phyloP scores from a whole-genome alignment of 495 filamentous ascomycete species.

The Stereocaulon alpinum region DNA sequence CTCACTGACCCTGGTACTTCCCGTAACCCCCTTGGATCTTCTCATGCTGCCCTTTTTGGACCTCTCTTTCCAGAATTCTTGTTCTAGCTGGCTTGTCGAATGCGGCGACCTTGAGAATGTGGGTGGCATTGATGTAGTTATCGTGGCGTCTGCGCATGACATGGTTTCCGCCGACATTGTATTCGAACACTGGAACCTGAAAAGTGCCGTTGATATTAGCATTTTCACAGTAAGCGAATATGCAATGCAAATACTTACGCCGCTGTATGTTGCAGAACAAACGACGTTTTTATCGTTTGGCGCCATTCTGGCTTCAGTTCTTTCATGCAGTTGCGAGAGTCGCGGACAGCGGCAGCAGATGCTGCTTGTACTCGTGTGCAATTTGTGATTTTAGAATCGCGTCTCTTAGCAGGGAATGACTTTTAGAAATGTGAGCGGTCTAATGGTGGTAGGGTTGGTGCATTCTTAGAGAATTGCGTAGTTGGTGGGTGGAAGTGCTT shows the following conservation, averaged over 20 bases:
- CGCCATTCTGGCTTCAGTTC: conserved; percentile 30
- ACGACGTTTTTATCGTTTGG: conserved; percentile 38
- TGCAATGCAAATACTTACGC: conserved; percentile 46
- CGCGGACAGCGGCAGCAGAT: neutral
- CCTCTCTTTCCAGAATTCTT: conserved; percentile 88
- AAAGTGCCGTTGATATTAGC: conserved; percentile 2
- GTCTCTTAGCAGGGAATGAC: no score
- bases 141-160: conserved; percentile 84
- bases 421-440: neutral
- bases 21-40: conserved; percentile 98
- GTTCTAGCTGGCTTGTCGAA: conserved; percentile 88
- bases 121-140: conserved; percentile 91
- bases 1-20: conserved; percentile 79
- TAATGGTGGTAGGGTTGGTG: neutral
- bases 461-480: no score
- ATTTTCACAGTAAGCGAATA: neutral
- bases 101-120: conserved; percentile 81
- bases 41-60: conserved; percentile 91
- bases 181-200: conserved; percentile 85
- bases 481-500: neutral
- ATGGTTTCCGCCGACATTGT: conserved; percentile 66
- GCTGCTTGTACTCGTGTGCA: neutral
- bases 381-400: neutral
- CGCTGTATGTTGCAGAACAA: conserved; percentile 89
- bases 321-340: conserved; percentile 6